phyloP scores from a whole-genome alignment of 2,329 filamentous ascomycete genomes.

The Tolypocladium nubicola region DNA sequence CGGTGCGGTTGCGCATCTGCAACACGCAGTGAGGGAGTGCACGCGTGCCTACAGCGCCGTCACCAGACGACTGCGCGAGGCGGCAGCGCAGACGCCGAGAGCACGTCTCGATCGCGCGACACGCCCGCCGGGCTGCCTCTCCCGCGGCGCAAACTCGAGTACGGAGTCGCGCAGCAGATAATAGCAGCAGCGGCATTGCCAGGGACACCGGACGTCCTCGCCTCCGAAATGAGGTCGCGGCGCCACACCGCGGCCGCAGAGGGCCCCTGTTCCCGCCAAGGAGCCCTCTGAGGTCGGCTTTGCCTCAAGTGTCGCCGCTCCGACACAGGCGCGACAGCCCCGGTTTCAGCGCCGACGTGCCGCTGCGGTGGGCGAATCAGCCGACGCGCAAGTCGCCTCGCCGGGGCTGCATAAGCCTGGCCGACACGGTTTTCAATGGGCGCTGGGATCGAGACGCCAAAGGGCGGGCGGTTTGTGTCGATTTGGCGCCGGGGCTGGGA shows the following conservation, averaged over 20 bases:
- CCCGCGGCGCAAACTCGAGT: background rate
- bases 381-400: background rate
- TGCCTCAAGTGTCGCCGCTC: conserved; percentile 18
- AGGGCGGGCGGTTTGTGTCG: background rate
- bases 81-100: background rate
- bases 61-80: background rate
- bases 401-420: background rate
- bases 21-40: too few species aligned
- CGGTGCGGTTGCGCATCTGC: background rate
- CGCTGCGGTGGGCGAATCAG: background rate
- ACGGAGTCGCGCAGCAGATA: too few species aligned
- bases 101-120: background rate
- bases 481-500: background rate
- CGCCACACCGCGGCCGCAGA: background rate
- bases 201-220: background rate
- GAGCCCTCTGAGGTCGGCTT: conserved; percentile 2
- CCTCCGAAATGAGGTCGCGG: conserved; percentile 4
- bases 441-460: background rate
- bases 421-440: background rate
- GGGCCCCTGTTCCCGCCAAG: background rate
- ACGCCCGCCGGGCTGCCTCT: background rate
- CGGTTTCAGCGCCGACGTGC: conserved; percentile 16
- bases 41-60: too few species aligned
- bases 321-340: conserved; percentile 20
- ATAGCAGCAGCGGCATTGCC: background rate